These are phyloP conservation scores for Lithohypha guttulata DNA, from an alignment of 2,329 filamentous ascomycete genomes.

Conservation along the genomic window DNA sequence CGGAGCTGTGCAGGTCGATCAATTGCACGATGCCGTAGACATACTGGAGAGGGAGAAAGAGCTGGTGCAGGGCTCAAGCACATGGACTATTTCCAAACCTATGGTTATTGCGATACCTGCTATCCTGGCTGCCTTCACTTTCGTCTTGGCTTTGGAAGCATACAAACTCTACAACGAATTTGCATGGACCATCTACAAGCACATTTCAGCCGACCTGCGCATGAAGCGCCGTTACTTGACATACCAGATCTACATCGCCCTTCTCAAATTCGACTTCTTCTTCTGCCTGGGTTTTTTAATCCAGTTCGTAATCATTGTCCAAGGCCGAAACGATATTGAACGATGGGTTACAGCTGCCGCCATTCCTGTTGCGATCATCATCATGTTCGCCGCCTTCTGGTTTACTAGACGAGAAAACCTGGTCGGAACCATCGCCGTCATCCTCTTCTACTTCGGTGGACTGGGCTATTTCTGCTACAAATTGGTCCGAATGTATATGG, in stretches of 20 bases:
- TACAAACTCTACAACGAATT: conserved; percentile 99
- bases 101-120: conserved; percentile 77
- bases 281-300: conserved; percentile 99
- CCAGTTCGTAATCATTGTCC: conserved; percentile 91
- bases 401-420: conserved; percentile 78
- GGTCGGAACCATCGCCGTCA: conserved; percentile 63
- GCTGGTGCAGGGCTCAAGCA: conserved; percentile 34
- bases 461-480: conserved; percentile 98
- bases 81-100: conserved; percentile 57
- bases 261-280: conserved; percentile 99
- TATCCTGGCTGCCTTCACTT: conserved; percentile 65
- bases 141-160: conserved; percentile 63
- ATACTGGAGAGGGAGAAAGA: conserved; percentile 35
- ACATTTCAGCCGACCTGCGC: conserved; percentile 90
- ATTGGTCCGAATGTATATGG: conserved; percentile 85
- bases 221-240: conserved; percentile 95
- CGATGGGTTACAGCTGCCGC: conserved; percentile 79
- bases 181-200: conserved; percentile 98
- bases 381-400: conserved; percentile 73
- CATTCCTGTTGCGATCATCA: conserved; percentile 80
- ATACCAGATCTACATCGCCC: conserved; percentile 96
- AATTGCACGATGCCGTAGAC: conserved; percentile 65
- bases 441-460: conserved; percentile 76
- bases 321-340: conserved; percentile 57
- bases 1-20: conserved; percentile 82